Evolutionary conservation across 805 yeast genomes (phyloP), one percentile per base, ranked within the genome.

Genomic region (Novakomyces olei): DNA sequence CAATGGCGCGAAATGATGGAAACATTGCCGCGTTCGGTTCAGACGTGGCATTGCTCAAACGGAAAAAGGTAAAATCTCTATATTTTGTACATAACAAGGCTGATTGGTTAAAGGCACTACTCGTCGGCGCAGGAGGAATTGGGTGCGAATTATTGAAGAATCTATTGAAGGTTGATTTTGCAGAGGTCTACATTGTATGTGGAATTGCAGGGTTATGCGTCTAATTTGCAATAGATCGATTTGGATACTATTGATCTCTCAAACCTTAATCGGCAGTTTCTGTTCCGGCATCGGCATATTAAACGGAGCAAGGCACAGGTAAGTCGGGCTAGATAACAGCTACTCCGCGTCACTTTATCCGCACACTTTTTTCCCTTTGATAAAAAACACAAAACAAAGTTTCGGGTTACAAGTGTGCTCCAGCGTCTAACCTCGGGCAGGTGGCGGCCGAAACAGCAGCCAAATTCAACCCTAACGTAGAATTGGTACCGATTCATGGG

Each of bases 211-310:
- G n/a, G n/a, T n/a, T n/a, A n/a, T n/a, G n/a, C n/a, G n/a, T n/a
- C n/a, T n/a, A n/a, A n/a, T n/a, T n/a, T n/a, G n/a, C n/a, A n/a
- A n/a, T n/a, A n/a, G 7, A 72, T 76, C 25, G 91, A 76, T 46
- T 75, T 76, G 85, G 91, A 76, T 48, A 73, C 78, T 2, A 73
- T 76, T 34, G 88, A 76, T 41, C 49, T 74, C n/a, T 65, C 76
- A 17, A 76, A 76, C 44, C 57, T 76, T 41, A 77, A 76, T 45
- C 58, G 91, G 12, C 91, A 76, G 51, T 76, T 76, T 45, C 53
- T 76, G 34, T 77, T 76, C 43, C 53, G 80, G 3, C 12, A 12
- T 22, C n/a, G 50, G 51, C 12, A 36, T n/a, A n/a, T n/a, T n/a
- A n/a, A n/a, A n/a, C n/a, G n/a, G n/a, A n/a, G n/a, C n/a, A n/a